A percentile compares a stretch with the other conserved stretches of the same genome.
phyloP scores from a whole-genome alignment of 116 monocot species.

The Papilionanthe hybrid region DNA sequence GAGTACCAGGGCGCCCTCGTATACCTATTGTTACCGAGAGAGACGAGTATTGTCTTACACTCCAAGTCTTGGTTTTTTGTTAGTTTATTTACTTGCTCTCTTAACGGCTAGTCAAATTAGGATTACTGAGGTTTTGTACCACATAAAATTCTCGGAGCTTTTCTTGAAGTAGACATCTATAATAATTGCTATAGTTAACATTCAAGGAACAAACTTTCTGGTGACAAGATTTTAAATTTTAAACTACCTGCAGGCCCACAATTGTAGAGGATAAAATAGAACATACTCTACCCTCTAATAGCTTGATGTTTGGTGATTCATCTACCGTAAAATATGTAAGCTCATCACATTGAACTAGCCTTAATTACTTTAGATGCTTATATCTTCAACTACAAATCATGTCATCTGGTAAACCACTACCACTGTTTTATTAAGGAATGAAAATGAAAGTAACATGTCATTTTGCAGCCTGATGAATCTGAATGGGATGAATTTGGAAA shows the following conservation, averaged over 20 bases:
- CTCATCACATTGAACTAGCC: neutral
- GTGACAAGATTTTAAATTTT: constrained; percentile 14
- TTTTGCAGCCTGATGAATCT: constrained; percentile 83
- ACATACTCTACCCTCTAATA: constrained; percentile 35
- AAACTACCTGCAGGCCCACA: constrained; percentile 56
- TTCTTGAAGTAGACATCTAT: neutral
- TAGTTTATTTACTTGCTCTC: neutral
- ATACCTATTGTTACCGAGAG: constrained; percentile 69
- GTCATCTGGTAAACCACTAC: neutral
- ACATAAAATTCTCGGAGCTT: neutral
- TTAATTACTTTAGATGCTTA: neutral
- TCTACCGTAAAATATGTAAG: constrained; percentile 75
- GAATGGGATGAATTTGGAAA: constrained; percentile 99
- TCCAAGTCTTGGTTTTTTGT: constrained; percentile 23
- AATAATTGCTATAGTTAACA: neutral
- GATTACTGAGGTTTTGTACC: neutral
- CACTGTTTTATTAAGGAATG: neutral
- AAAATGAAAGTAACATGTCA: constrained; percentile 1
- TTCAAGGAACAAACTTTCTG: neutral
- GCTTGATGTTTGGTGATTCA: constrained; percentile 38
- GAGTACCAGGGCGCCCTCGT: constrained; percentile 87
- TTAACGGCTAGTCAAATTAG: neutral
- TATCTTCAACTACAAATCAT: neutral
- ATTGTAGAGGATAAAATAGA: constrained; percentile 48
- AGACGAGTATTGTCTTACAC: constrained; percentile 68